Evolutionary conservation across 2,329 filamentous ascomycete species (phyloP).

Genomic region (Fusarium piperis): DNA sequence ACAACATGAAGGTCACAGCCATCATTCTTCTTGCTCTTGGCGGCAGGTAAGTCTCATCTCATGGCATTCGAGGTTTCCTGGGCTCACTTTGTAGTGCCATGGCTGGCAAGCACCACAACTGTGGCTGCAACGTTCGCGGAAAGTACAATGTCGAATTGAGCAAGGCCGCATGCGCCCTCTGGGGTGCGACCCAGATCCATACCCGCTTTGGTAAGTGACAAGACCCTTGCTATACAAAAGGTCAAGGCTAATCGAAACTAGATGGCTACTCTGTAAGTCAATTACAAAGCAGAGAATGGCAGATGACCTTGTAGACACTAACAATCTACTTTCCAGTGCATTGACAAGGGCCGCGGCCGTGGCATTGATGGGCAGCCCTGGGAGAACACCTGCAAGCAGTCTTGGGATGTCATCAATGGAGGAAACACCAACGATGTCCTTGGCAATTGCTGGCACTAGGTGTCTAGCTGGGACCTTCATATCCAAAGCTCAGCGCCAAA

Average conservation of each 20-base stretch:
- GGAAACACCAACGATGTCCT: conserved; percentile 7
- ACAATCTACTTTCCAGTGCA: background rate
- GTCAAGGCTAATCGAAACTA: background rate
- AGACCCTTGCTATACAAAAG: background rate
- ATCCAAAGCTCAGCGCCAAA: background rate
- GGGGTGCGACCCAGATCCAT: conserved; percentile 12
- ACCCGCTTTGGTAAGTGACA: conserved; percentile 3
- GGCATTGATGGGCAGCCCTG: conserved; percentile 23
- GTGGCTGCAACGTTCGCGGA: conserved; percentile 22
- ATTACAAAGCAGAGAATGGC: fast-evolving
- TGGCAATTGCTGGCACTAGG: conserved; percentile 30
- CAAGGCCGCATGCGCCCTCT: conserved; percentile 16
- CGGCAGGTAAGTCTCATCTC: background rate
- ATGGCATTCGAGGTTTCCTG: background rate
- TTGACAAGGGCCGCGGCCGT: conserved; percentile 15
- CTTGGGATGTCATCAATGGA: conserved; percentile 18
- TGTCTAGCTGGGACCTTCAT: background rate
- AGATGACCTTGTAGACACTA: background rate
- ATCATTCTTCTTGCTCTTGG: background rate
- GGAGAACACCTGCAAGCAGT: conserved; percentile 21
- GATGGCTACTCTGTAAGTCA: conserved; percentile 23
- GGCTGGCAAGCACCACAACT: conserved; percentile 15
- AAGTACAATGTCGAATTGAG: conserved; percentile 1
- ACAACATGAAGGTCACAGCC: background rate
- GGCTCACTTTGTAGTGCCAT: conserved; percentile 1